These are phyloP conservation scores for Verticillium klebahnii DNA, from an alignment of 2,329 filamentous ascomycete genomes.

Conservation along the genomic window DNA sequence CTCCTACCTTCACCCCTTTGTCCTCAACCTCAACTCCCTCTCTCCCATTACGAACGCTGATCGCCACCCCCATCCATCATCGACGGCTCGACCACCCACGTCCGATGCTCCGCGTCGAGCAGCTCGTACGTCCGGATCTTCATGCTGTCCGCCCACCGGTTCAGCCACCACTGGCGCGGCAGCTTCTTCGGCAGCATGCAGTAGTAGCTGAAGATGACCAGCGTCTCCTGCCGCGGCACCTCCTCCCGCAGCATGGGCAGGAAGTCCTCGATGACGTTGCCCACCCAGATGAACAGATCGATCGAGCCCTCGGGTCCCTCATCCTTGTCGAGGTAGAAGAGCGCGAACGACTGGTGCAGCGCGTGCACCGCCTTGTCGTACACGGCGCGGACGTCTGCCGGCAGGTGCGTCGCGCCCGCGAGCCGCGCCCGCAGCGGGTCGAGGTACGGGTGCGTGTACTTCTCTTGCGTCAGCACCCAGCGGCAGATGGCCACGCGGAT, in stretches of 20 bases:
- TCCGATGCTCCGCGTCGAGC: slow-evolving; percentile 28
- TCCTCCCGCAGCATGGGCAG: slow-evolving; percentile 24
- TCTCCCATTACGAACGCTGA: not conserved
- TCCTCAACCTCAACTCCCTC: not conserved
- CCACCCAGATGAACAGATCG: slow-evolving; percentile 36
- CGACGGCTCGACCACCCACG: slow-evolving; percentile 22
- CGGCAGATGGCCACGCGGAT: slow-evolving; percentile 5
- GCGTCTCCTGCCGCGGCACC: slow-evolving; percentile 19
- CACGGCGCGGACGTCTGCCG: slow-evolving; percentile 13
- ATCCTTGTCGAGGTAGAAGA: slow-evolving; percentile 12
- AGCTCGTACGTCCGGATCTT: slow-evolving; percentile 23
- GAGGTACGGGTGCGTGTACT: slow-evolving; percentile 15
- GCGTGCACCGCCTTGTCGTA: slow-evolving; percentile 27
- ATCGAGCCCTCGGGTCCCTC: not conserved
- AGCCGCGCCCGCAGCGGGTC: slow-evolving; percentile 18
- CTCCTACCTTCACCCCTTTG: too few species aligned
- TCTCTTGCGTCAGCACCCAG: not conserved
- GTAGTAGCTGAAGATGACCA: slow-evolving; percentile 29
- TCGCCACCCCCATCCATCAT: not conserved
- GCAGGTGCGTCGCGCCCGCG: slow-evolving; percentile 3
- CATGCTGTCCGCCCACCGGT: slow-evolving; percentile 27
- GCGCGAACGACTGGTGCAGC: slow-evolving; percentile 25
- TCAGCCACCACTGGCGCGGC: slow-evolving; percentile 28
- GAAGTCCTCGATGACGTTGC: slow-evolving; percentile 26
- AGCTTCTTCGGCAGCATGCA: slow-evolving; percentile 25